phyloP scores from a whole-genome alignment of 306 rosid genomes.

The Pyrus pyrifolia region DNA sequence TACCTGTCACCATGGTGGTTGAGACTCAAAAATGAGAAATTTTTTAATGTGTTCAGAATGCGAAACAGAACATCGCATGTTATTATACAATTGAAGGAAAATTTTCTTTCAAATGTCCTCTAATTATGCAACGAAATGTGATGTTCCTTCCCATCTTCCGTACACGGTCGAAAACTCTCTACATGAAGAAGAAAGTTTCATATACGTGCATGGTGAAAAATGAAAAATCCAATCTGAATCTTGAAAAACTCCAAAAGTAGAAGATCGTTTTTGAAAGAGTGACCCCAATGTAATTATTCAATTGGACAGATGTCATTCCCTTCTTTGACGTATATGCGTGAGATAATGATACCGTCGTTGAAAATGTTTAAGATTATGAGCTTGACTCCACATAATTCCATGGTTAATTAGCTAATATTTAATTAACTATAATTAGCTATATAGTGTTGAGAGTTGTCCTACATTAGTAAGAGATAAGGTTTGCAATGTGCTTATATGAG shows the following conservation, averaged over 20 bases:
- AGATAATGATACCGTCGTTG: slow-evolving; percentile 53
- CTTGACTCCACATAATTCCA: slow-evolving; percentile 30
- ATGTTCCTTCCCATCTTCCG: no score
- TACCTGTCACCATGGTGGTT: background rate
- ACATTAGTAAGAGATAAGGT: no score
- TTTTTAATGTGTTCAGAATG: no score
- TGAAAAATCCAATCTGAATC: background rate
- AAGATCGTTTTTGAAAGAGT: slow-evolving; percentile 19
- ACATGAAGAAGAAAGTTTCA: background rate
- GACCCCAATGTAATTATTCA: slow-evolving; percentile 4
- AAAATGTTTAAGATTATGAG: slow-evolving; percentile 37
- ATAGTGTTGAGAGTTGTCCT: no score
- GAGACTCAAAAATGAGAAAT: no score
- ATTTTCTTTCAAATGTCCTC: no score
- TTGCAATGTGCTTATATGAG: no score
- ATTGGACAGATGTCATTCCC: slow-evolving; percentile 50
- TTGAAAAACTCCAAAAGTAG: background rate
- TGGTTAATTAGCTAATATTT: background rate
- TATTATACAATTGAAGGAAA: no score
- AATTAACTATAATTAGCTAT: background rate
- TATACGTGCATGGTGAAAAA: slow-evolving; percentile 23
- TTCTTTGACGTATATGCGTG: slow-evolving; percentile 37
- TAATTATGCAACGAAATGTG: no score
- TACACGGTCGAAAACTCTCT: no score
- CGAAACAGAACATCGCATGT: no score